Conservation (phyloP, 345 rosid genomes). For the Syzygium grande region DNA sequence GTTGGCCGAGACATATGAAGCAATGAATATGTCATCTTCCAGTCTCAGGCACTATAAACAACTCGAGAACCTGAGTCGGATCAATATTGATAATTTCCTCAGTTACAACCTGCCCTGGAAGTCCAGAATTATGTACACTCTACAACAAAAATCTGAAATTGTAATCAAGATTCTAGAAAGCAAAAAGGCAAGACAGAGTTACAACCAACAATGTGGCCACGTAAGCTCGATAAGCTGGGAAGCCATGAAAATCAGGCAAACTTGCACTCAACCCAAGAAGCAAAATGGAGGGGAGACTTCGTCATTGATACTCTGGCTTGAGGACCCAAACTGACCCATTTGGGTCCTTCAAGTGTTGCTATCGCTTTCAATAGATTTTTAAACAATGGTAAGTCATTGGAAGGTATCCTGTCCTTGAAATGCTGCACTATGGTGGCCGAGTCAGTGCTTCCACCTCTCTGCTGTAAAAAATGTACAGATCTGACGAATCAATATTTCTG, state of each 20-base stretch:
- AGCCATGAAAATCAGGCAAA: neutral
- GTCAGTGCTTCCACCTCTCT: slow-evolving; percentile 61
- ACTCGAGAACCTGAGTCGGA: neutral
- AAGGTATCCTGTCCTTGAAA: slow-evolving; percentile 57
- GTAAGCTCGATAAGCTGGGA: neutral
- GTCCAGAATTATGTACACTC: neutral
- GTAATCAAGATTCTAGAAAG: neutral
- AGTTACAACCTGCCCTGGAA: neutral
- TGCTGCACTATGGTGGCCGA: slow-evolving; percentile 63
- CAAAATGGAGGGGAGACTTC: neutral
- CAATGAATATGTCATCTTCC: neutral
- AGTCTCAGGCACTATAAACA: neutral
- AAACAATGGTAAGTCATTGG: slow-evolving; percentile 53
- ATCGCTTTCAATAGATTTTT: slow-evolving; percentile 79
- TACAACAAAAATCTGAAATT: neutral
- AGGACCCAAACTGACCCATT: slow-evolving; percentile 68
- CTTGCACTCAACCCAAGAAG: neutral
- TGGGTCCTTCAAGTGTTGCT: slow-evolving; percentile 45
- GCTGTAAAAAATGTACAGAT: slow-evolving; percentile 75
- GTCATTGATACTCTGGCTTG: slow-evolving; percentile 54
- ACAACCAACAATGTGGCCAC: neutral
- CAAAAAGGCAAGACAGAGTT: neutral
- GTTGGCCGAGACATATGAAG: neutral
- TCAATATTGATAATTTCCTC: neutral
- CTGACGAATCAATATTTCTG: slow-evolving; percentile 71